Evolutionary conservation across 1,284 basidiomycete species (phyloP).

Genomic region (Moesziomyces antarcticus): DNA sequence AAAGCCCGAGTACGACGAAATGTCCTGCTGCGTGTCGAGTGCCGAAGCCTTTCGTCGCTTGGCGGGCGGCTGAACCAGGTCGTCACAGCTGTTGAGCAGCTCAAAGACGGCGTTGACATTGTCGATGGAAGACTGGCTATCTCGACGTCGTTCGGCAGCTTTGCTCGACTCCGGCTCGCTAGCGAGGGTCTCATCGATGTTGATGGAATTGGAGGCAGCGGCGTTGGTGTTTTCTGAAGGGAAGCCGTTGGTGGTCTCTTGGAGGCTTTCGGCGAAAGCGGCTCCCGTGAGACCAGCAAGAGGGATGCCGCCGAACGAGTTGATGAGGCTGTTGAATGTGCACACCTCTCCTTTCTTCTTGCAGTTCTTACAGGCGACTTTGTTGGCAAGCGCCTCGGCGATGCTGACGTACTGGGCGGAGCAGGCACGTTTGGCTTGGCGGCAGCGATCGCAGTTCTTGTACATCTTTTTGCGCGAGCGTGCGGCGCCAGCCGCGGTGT

Average conservation of each 20-base stretch:
- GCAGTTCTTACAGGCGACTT: slow-evolving; percentile 42
- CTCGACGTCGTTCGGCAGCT: neutral
- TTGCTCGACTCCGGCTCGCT: slow-evolving; percentile 1
- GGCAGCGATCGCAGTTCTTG: slow-evolving; percentile 44
- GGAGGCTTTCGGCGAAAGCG: slow-evolving; percentile 33
- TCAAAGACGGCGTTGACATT: slow-evolving; percentile 29
- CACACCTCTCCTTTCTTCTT: slow-evolving; percentile 42
- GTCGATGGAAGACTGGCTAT: slow-evolving; percentile 8
- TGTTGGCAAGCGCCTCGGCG: slow-evolving; percentile 33
- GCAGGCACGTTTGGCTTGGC: slow-evolving; percentile 39
- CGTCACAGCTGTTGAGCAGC: slow-evolving; percentile 16
- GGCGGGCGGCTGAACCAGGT: neutral
- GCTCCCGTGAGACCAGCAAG: slow-evolving; percentile 30
- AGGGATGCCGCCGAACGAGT: slow-evolving; percentile 41
- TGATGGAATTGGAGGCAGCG: neutral
- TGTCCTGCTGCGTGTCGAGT: neutral
- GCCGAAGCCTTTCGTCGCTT: slow-evolving; percentile 18
- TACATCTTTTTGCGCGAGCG: slow-evolving; percentile 47
- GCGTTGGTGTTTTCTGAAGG: neutral
- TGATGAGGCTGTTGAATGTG: slow-evolving; percentile 47
- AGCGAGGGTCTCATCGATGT: neutral
- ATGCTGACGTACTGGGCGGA: slow-evolving; percentile 35
- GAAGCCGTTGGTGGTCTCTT: slow-evolving; percentile 12
- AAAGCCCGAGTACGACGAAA: slow-evolving; percentile 13
- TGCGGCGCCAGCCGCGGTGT: neutral